A percentile compares a stretch with the other conserved stretches of the same genome.
These are phyloP conservation scores for Anacardium occidentale DNA, from an alignment of 345 rosid species.

Conservation along the genomic window DNA sequence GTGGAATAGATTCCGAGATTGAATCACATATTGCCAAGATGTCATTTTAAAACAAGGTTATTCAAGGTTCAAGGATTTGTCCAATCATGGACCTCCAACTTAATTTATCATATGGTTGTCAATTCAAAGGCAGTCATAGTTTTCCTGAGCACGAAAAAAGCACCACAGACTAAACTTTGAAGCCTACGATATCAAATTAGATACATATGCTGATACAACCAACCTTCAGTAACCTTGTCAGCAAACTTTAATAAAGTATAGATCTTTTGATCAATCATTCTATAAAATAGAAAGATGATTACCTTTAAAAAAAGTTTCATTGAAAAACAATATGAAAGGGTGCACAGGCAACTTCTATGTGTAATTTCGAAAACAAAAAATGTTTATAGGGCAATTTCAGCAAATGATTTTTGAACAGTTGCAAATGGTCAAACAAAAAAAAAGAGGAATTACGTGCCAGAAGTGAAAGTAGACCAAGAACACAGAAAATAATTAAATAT, in stretches of 20 bases:
- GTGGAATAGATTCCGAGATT: neutral
- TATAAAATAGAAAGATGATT: neutral
- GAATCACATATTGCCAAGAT: neutral
- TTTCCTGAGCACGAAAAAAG: neutral
- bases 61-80: neutral
- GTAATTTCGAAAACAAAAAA: neutral
- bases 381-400: neutral
- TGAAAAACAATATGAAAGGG: neutral
- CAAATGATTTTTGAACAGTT: neutral
- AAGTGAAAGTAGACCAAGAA: neutral
- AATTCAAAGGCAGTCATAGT: neutral
- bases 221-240: neutral
- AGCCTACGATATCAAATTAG: neutral
- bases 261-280: neutral
- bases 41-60: neutral
- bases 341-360: neutral
- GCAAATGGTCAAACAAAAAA: neutral
- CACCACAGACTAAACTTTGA: neutral
- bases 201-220: neutral
- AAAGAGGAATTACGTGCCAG: neutral
- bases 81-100: neutral
- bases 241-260: neutral
- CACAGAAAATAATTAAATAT: neutral
- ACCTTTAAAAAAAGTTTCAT: neutral
- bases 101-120: neutral